Conservation (phyloP, 371 early-diverging fungal species). For the Chytridiales sp. region DNA sequence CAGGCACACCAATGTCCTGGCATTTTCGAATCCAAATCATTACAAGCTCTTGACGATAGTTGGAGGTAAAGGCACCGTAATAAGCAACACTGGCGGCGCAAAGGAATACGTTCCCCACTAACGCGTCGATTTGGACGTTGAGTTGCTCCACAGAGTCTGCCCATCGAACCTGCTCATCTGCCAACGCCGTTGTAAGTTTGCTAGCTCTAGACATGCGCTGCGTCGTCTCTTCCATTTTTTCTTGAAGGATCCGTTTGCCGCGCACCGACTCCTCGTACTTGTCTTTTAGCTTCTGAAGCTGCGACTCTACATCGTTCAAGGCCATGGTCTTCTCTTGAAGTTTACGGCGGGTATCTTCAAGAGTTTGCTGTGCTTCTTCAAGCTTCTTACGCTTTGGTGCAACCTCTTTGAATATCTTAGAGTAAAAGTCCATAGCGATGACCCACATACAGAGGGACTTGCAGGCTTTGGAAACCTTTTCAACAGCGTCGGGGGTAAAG, state of each 20-base stretch:
- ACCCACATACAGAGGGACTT: slow-evolving; percentile 52
- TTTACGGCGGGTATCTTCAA: slow-evolving; percentile 39
- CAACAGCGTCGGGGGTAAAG: slow-evolving; percentile 50
- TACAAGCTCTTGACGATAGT: slow-evolving; percentile 39
- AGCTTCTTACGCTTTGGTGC: slow-evolving; percentile 49
- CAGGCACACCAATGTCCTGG: slow-evolving; percentile 40
- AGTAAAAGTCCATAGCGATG: slow-evolving; percentile 54
- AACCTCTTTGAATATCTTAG: slow-evolving; percentile 51
- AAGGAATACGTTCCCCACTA: slow-evolving; percentile 47
- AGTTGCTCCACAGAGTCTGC: slow-evolving; percentile 42
- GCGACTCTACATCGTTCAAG: slow-evolving; percentile 43
- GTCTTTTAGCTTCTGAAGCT: slow-evolving; percentile 45
- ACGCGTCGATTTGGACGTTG: slow-evolving; percentile 35
- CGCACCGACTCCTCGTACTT: slow-evolving; percentile 41
- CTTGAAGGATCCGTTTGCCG: slow-evolving; percentile 39
- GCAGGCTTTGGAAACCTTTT: slow-evolving; percentile 48
- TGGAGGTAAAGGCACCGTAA: slow-evolving; percentile 46
- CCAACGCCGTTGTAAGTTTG: slow-evolving; percentile 42
- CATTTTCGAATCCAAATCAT: slow-evolving; percentile 36
- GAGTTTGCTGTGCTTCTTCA: slow-evolving; percentile 42
- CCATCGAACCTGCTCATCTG: slow-evolving; percentile 52
- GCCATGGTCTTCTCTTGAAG: slow-evolving; percentile 48
- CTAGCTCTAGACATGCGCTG: slow-evolving; percentile 39
- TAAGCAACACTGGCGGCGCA: slow-evolving; percentile 44
- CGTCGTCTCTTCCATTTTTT: slow-evolving; percentile 50